phyloP scores from a whole-genome alignment of 495 filamentous ascomycete species.

The Neurospora sublineolata region DNA sequence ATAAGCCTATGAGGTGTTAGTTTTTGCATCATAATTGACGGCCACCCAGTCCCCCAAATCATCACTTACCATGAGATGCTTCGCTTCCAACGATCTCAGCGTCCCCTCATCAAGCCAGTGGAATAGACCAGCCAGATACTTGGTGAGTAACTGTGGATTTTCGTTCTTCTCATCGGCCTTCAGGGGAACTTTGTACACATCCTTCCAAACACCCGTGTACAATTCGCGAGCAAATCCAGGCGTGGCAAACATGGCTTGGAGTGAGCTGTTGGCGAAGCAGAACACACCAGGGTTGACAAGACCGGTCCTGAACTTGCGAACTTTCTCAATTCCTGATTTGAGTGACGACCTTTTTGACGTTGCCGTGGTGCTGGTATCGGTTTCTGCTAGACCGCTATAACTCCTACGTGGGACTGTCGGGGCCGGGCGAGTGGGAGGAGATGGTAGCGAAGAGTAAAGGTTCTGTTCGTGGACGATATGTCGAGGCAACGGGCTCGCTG shows the following conservation, averaged over 20 bases:
- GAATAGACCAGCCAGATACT: constrained; percentile 63
- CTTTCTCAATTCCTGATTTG: constrained; percentile 10
- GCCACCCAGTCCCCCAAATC: no score
- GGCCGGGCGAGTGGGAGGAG: constrained; percentile 56
- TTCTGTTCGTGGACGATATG: constrained; percentile 21
- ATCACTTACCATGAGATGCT: constrained; percentile 50
- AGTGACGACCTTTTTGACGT: constrained; percentile 32
- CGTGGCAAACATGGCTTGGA: constrained; percentile 76
- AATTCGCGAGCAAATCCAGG: constrained; percentile 61
- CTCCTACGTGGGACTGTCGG: constrained; percentile 76
- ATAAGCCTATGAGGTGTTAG: constrained; percentile 30
- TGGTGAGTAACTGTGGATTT: constrained; percentile 66
- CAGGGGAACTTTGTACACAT: constrained; percentile 28
- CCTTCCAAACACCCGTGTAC: constrained; percentile 41
- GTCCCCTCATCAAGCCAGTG: constrained; percentile 56
- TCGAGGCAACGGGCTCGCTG: constrained; percentile 19
- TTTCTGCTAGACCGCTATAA: constrained; percentile 70
- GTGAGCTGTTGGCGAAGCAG: constrained; percentile 83
- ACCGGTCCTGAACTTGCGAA: constrained; percentile 42
- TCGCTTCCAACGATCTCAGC: constrained; percentile 40
- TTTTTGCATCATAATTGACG: not conserved
- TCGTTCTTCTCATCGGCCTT: constrained; percentile 54
- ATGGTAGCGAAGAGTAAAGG: constrained; percentile 19
- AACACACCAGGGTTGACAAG: constrained; percentile 68
- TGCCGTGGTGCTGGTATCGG: constrained; percentile 37